A percentile compares a stretch with the other conserved stretches of the same genome.
These are phyloP conservation scores for Effrenium voratum DNA, from an alignment of 73 alveolate species.

Conservation along the genomic window DNA sequence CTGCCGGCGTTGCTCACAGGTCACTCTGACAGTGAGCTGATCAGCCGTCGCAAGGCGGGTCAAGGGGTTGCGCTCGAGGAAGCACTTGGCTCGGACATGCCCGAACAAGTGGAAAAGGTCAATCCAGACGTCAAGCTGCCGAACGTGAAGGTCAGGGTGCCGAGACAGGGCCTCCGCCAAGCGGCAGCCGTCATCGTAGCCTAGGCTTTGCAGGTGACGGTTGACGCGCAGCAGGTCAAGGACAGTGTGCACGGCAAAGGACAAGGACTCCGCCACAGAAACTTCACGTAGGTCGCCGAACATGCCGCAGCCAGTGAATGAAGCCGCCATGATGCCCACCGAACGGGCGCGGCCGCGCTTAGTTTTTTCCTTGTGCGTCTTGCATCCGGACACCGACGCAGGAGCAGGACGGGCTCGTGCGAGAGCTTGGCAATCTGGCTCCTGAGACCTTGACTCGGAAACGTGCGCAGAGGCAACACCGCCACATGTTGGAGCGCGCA, in stretches of 20 bases:
- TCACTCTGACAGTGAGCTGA: neutral
- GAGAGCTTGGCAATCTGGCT: neutral
- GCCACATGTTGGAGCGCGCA: too few relatives aligned
- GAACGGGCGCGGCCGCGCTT: neutral
- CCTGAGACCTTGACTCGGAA: neutral
- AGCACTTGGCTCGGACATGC: slow-evolving; percentile 9
- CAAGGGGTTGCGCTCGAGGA: neutral
- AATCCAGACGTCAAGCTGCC: neutral
- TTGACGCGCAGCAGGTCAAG: neutral
- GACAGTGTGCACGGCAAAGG: neutral
- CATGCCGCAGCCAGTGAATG: slow-evolving; percentile 12
- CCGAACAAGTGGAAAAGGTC: neutral
- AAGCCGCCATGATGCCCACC: slow-evolving; percentile 5
- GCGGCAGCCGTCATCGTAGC: slow-evolving; percentile 19
- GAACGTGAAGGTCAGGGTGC: neutral
- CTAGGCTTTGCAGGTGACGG: neutral
- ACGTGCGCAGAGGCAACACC: neutral
- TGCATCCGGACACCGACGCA: neutral
- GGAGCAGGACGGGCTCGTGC: neutral
- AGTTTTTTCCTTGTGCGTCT: neutral
- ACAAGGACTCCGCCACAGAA: neutral
- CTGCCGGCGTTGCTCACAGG: neutral
- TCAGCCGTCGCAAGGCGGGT: neutral
- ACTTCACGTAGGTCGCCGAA: neutral
- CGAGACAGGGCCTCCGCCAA: neutral